Conservation (phyloP, 805 yeast species). For the Lachancea meyersii region DNA sequence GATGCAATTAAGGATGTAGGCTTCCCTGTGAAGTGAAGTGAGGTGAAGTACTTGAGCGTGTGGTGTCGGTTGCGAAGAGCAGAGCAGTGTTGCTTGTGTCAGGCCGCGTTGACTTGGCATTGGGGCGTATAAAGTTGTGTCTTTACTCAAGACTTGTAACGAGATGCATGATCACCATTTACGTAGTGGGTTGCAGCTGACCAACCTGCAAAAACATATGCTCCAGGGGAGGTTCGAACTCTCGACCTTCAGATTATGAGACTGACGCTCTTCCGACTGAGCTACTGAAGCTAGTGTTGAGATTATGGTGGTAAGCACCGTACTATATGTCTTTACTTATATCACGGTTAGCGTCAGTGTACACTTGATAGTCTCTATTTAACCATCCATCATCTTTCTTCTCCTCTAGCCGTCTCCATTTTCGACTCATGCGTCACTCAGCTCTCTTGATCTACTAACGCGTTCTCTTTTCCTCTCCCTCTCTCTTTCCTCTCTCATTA, state of each 20-base stretch:
- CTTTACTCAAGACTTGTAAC: too few relatives aligned
- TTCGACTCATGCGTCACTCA: neutral
- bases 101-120: too few relatives aligned
- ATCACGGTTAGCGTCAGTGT: neutral
- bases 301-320: neutral
- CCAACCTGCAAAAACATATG: slow-evolving; percentile 15
- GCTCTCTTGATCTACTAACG: too few relatives aligned
- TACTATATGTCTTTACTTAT: neutral
- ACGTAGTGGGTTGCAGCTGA: too few relatives aligned
- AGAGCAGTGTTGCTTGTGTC: too few relatives aligned
- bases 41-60: too few relatives aligned
- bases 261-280: slow-evolving; percentile 49
- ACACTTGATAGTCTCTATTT: neutral
- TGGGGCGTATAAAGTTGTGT: too few relatives aligned
- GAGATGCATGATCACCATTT: too few relatives aligned
- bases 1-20: too few relatives aligned
- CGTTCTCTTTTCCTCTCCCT: too few relatives aligned
- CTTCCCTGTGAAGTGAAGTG: too few relatives aligned
- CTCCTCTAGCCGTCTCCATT: neutral
- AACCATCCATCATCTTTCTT: neutral
- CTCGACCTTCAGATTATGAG: slow-evolving; percentile 47
- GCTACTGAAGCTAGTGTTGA: slow-evolving; percentile 37
- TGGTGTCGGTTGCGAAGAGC: too few relatives aligned
- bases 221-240: slow-evolving; percentile 47
- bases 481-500: neutral